These are phyloP conservation scores for Fusarium foetens DNA, from an alignment of 2,329 filamentous ascomycete species.

Conservation along the genomic window DNA sequence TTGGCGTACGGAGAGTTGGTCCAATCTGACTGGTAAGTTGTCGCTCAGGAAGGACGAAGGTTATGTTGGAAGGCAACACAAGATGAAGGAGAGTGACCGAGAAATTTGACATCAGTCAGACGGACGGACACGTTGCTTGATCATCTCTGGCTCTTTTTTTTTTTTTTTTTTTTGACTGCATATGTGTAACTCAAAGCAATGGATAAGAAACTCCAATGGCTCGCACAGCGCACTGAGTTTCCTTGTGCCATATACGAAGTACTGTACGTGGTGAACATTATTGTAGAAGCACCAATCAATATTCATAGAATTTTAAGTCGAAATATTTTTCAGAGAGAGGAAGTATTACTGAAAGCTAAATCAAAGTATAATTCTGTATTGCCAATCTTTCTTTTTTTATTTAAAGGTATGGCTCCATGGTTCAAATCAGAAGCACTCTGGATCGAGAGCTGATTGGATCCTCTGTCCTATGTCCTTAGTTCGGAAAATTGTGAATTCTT, in stretches of 20 bases:
- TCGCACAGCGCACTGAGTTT: not conserved
- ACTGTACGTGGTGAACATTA: not conserved
- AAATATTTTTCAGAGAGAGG: no score
- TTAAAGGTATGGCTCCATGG: no score
- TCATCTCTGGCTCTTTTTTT: not conserved
- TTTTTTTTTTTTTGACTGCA: not conserved
- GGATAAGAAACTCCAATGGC: not conserved
- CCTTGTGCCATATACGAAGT: not conserved
- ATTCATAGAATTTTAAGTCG: not conserved
- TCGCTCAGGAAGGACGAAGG: conserved; percentile 13
- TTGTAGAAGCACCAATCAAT: not conserved
- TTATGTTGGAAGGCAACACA: conserved; percentile 9
- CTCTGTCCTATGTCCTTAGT: not conserved
- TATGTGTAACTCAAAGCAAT: conserved; percentile 13
- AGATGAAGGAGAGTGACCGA: not conserved
- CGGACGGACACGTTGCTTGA: conserved; percentile 14
- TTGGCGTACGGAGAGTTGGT: conserved; percentile 7
- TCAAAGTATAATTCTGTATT: not conserved
- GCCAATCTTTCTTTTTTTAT: not conserved
- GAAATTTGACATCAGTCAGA: conserved; percentile 3
- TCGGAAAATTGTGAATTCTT: not conserved
- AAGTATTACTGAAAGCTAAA: not conserved
- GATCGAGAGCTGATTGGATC: not conserved
- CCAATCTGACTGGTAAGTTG: not conserved
- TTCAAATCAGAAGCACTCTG: not conserved